Conservation (phyloP, 148 eudicot species). For the Arbutus unedo region DNA sequence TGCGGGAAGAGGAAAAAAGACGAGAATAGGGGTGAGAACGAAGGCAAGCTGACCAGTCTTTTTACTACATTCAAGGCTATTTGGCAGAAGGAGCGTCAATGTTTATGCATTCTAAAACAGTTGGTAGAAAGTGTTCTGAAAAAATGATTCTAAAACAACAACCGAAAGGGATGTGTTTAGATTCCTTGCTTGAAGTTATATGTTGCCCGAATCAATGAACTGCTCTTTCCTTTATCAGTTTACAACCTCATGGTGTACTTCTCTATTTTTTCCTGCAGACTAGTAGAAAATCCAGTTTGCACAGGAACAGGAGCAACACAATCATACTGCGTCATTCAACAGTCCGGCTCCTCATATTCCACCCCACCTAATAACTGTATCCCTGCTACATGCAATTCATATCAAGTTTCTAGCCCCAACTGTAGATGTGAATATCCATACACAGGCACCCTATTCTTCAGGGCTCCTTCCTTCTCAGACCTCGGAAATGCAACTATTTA, state of each 20-base stretch:
- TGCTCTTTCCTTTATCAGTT: neutral
- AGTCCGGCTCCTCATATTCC: slow-evolving; percentile 33
- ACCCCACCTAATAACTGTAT: slow-evolving; percentile 44
- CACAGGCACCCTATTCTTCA: slow-evolving; percentile 51
- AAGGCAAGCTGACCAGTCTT: too few species aligned
- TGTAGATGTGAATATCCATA: slow-evolving; percentile 78
- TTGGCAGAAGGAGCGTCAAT: too few species aligned
- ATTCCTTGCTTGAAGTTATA: neutral
- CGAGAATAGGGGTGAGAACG: too few species aligned
- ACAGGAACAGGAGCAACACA: neutral
- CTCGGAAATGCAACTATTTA: slow-evolving; percentile 29
- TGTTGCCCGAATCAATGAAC: neutral
- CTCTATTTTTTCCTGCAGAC: slow-evolving; percentile 39
- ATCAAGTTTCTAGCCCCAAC: slow-evolving; percentile 56
- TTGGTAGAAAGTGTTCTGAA: neutral
- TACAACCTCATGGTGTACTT: neutral
- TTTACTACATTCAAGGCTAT: too few species aligned
- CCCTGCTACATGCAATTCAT: slow-evolving; percentile 35
- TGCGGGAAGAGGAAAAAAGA: too few species aligned
- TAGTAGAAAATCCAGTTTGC: slow-evolving; percentile 58
- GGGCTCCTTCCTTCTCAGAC: slow-evolving; percentile 63
- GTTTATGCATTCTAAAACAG: neutral
- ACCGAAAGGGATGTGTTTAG: neutral
- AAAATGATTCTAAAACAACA: neutral
- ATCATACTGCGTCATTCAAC: slow-evolving; percentile 34